phyloP scores from a whole-genome alignment of 176 grass and related monocot species.

The Cenchrus americanus region DNA sequence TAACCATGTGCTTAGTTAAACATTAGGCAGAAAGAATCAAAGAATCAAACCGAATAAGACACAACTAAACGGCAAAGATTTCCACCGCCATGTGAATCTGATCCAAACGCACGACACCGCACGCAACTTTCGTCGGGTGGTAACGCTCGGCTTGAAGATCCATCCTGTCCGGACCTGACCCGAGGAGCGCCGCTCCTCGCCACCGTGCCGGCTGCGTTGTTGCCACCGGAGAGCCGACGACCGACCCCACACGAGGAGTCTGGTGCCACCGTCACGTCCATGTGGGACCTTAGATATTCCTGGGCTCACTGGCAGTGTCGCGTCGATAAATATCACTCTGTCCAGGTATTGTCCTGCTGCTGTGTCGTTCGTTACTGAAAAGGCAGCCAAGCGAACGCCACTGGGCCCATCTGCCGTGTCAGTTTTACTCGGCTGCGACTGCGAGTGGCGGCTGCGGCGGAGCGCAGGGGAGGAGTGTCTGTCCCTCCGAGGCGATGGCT shows the following conservation, averaged over 20 bases:
- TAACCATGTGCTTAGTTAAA: background rate
- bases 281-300: background rate
- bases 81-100: background rate
- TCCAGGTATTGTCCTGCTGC: background rate
- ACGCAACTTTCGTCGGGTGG: background rate
- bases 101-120: conserved; percentile 6
- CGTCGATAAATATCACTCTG: background rate
- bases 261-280: background rate
- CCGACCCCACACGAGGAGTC: too few species aligned
- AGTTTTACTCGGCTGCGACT: background rate
- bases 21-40: background rate
- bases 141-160: background rate
- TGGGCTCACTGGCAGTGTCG: background rate
- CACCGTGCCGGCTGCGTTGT: background rate
- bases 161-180: background rate
- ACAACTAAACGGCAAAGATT: background rate
- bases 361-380: conserved; percentile 1
- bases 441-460: conserved; percentile 13
- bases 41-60: background rate
- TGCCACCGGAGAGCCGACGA: background rate
- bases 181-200: background rate
- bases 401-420: conserved; percentile 8
- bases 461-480: background rate
- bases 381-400: background rate
- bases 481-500: conserved; percentile 36